Base-by-base conservation (phyloP, 805 yeast genomes). In the Isabelozyma pseudorhagii region DNA sequence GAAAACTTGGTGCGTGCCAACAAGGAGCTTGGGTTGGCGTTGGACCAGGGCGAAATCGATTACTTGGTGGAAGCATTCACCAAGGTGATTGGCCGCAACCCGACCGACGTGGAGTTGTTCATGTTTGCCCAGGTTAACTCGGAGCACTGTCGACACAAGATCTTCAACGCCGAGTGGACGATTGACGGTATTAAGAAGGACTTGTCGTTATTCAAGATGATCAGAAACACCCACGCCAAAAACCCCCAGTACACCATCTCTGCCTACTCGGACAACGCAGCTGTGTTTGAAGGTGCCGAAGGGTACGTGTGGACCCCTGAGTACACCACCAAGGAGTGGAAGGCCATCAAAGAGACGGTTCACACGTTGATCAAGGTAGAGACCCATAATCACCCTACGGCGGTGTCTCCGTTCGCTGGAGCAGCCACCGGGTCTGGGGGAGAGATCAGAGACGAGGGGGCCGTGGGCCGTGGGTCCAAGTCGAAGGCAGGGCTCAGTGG, bases 371-470 rank as follows among this genome's bases (percentile, higher is more conserved):
- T 92, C 63, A 94, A 94, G 69, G 99, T 94, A 46, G 99, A 94
- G 73, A 94, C 99, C 25, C 99, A 94, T 70, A 94, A 94, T 74
- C 99, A 94, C 69, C 99, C 99, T 48, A 94, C 99, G 25, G 99
- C 99, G 0, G 97, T 94, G 5, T 93, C 98, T 21, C 99, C 99
- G 40, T 94, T 90, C 72, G 92, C 99, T 3, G 99, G 99, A 69
- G 99, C 99, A 31, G 96, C 99, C 41, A 94, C 99, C 11, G 99
- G 99, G 55, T 92, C 98, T 9, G 99, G 99, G 68, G 99, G 99
- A 76, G 99, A 94, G 73, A 94, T 94, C 63, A 89, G 99, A 79
- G 99, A 94, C 71, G 99, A 94, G 75, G 99, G 97, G 74, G 99
- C 99, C 29, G 97, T 94, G 25, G 99, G 99, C 55, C 84, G 97